Percentiles rank a stretch among this genome's conserved stretches.
These are phyloP conservation scores for Ogataea hybrid DNA, from an alignment of 1,139 yeast genomes.

Conservation along the genomic window DNA sequence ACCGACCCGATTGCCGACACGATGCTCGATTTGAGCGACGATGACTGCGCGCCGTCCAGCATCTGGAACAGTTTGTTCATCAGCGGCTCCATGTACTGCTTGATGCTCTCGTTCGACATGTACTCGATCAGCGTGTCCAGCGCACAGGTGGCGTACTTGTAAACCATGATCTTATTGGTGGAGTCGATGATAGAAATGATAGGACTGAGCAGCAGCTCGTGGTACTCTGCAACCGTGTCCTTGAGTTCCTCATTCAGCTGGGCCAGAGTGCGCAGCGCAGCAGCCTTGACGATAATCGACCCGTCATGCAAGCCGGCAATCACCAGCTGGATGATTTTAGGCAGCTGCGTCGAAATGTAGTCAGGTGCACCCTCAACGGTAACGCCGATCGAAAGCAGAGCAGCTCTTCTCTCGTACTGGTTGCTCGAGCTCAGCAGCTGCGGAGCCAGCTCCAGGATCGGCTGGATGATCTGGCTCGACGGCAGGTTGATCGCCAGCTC, in stretches of 20 bases:
- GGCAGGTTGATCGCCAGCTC: slow-evolving; percentile 82
- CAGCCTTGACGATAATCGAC: slow-evolving; percentile 76
- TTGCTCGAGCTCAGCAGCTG: slow-evolving; percentile 62
- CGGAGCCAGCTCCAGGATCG: slow-evolving; percentile 70
- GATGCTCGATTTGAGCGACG: slow-evolving; percentile 78
- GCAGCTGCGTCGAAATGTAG: slow-evolving; percentile 72
- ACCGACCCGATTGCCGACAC: slow-evolving; percentile 97
- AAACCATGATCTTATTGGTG: slow-evolving; percentile 79
- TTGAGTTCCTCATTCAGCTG: slow-evolving; percentile 82
- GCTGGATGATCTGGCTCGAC: slow-evolving; percentile 85
- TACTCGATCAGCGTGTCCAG: slow-evolving; percentile 90
- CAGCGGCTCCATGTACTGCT: slow-evolving; percentile 78
- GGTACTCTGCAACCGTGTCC: slow-evolving; percentile 79
- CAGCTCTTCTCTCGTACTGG: slow-evolving; percentile 84
- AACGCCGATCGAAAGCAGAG: slow-evolving; percentile 75
- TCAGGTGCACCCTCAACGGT: slow-evolving; percentile 95
- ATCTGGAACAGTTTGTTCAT: slow-evolving; percentile 86
- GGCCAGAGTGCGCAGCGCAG: slow-evolving; percentile 80
- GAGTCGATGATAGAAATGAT: slow-evolving; percentile 84
- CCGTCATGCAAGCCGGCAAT: slow-evolving; percentile 76
- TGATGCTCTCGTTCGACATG: slow-evolving; percentile 83
- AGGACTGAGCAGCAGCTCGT: slow-evolving; percentile 78
- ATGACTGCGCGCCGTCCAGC: slow-evolving; percentile 63
- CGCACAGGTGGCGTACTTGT: slow-evolving; percentile 88
- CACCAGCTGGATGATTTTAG: slow-evolving; percentile 69